phyloP scores from a whole-genome alignment of 2,329 filamentous ascomycete genomes.

The Aureobasidium sp. region DNA sequence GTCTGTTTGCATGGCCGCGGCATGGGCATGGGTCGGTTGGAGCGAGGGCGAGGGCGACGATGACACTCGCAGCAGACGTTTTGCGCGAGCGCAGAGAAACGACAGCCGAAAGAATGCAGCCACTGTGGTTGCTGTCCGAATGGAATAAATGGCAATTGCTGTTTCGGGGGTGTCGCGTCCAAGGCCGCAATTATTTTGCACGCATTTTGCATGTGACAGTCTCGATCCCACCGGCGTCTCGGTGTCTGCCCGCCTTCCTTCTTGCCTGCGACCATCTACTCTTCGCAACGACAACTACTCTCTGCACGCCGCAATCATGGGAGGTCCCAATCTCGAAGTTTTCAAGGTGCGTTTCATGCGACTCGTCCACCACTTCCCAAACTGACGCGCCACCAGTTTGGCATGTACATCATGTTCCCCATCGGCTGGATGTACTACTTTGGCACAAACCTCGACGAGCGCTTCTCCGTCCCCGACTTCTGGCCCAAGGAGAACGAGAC shows the following conservation, averaged over 20 bases:
- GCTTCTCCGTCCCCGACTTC: constrained; percentile 83
- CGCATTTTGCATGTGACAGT: neutral
- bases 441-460: constrained; percentile 90
- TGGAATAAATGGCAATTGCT: neutral
- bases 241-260: neutral
- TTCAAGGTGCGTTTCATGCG: constrained; percentile 63
- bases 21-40: neutral
- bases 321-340: constrained; percentile 83
- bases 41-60: neutral
- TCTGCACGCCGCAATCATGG: constrained; percentile 44
- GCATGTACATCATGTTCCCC: constrained; percentile 97
- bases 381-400: constrained; percentile 59
- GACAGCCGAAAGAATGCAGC: neutral
- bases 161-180: neutral
- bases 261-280: neutral
- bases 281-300: no score
- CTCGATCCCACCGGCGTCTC: neutral
- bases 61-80: neutral
- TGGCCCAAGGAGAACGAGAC: constrained; percentile 81
- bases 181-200: neutral
- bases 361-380: neutral
- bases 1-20: constrained; percentile 1
- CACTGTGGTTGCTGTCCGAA: neutral
- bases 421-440: constrained; percentile 99
- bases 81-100: neutral